Evolutionary conservation across 140 eudicot species (phyloP).

Genomic region (Erigeron philadelphicus): DNA sequence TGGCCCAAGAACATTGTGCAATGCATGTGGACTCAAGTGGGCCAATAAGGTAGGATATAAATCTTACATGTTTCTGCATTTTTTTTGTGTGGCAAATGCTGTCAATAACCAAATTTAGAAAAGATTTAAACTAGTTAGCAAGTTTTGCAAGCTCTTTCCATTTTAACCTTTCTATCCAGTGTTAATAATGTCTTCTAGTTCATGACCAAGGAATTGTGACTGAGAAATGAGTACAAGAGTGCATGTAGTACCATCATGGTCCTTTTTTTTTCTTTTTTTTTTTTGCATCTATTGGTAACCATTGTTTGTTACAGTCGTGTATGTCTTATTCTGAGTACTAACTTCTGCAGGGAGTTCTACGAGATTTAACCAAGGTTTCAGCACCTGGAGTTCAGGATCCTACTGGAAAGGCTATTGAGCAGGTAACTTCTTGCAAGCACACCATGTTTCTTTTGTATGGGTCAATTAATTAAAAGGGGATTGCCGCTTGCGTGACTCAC

Average conservation of each 20-base stretch:
- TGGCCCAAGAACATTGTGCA: conserved; percentile 94
- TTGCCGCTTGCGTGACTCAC: neutral
- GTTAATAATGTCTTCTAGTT: neutral
- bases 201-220: conserved; percentile 9
- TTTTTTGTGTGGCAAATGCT: neutral
- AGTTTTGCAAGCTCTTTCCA: neutral
- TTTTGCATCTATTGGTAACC: neutral
- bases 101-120: neutral
- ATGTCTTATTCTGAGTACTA: neutral
- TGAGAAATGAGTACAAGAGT: conserved; percentile 6
- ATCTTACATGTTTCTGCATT: neutral
- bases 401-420: conserved; percentile 38
- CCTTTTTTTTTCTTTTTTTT: neutral
- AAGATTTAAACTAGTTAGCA: neutral
- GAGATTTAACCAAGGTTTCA: conserved; percentile 67
- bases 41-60: conserved; percentile 65
- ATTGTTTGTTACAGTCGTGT: neutral
- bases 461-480: neutral
- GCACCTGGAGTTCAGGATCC: conserved; percentile 44
- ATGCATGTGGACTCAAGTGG: conserved; percentile 98
- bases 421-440: conserved; percentile 29
- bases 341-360: conserved; percentile 51
- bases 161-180: neutral
- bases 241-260: neutral
- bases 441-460: neutral